These are phyloP conservation scores for Nothophoma quercina DNA, from an alignment of 2,329 filamentous ascomycete species.

Conservation along the genomic window DNA sequence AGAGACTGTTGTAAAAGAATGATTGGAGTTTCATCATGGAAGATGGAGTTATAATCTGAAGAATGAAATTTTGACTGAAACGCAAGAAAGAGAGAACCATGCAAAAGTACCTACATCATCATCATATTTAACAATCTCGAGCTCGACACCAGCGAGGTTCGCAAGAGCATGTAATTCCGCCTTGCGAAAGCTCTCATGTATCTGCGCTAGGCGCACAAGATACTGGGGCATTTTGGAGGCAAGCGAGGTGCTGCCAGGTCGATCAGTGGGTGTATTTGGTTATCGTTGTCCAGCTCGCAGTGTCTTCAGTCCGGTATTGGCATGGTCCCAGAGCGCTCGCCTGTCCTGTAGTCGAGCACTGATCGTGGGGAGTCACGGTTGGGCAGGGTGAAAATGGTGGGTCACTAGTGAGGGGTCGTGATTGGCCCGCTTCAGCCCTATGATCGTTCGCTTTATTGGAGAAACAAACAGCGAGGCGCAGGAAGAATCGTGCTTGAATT, in stretches of 20 bases:
- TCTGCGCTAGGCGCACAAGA: constrained; percentile 87
- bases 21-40: not conserved
- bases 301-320: constrained; percentile 30
- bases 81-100: not conserved
- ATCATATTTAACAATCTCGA: constrained; percentile 79
- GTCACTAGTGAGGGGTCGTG: not conserved
- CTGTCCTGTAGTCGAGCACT: not conserved
- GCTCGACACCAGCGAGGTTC: constrained; percentile 67
- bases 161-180: constrained; percentile 86
- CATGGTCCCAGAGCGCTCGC: constrained; percentile 17
- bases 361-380: constrained; percentile 1
- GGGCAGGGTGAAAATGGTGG: constrained; percentile 15
- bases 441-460: no score
- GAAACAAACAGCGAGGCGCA: no score
- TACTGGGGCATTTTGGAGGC: constrained; percentile 70
- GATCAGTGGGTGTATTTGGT: no score
- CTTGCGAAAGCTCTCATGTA: constrained; percentile 87
- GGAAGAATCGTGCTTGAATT: no score
- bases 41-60: no score
- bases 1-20: not conserved
- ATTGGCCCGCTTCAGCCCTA: constrained; percentile 23
- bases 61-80: no score
- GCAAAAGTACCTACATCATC: constrained; percentile 70
- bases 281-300: not conserved
- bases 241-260: not conserved